Evolutionary conservation across 1,139 yeast species (phyloP).

Genomic region (Geotrichum aggregatum): DNA sequence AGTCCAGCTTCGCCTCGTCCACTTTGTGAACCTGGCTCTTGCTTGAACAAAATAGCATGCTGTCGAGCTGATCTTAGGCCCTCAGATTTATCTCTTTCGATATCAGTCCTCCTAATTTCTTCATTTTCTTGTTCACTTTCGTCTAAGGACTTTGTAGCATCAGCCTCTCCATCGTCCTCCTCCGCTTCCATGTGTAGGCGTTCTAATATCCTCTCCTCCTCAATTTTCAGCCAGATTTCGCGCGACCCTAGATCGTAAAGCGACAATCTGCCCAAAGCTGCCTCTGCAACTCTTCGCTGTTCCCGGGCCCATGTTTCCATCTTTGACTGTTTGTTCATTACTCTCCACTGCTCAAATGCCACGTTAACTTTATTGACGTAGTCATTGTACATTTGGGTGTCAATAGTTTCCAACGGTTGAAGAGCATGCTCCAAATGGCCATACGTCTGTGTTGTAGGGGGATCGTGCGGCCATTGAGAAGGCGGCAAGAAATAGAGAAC

Average conservation of each 20-base stretch:
- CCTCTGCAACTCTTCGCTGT: conserved; percentile 44
- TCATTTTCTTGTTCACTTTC: conserved; percentile 1
- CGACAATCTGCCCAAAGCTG: conserved; percentile 42
- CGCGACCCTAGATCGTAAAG: conserved; percentile 44
- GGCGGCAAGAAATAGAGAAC: conserved; percentile 47
- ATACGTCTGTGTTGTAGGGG: conserved; percentile 46
- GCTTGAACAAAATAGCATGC: background rate
- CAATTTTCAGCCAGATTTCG: conserved; percentile 40
- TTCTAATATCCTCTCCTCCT: conserved; percentile 31
- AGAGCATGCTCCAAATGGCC: conserved; percentile 32
- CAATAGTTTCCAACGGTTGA: conserved; percentile 23
- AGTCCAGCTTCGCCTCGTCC: background rate
- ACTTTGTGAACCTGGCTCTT: conserved; percentile 2
- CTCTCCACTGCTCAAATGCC: conserved; percentile 46
- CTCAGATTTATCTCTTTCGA: background rate
- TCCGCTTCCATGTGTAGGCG: conserved; percentile 17
- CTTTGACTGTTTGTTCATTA: conserved; percentile 37
- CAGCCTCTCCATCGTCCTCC: conserved; percentile 4
- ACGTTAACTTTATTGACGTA: conserved; percentile 36
- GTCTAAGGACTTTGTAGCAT: background rate
- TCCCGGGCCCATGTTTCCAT: conserved; percentile 45
- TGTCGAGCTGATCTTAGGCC: background rate
- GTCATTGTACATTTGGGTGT: conserved; percentile 18
- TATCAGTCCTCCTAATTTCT: background rate
- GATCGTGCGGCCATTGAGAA: conserved; percentile 48